Base-by-base conservation (phyloP, 306 rosid species). In the Betula pendula region DNA sequence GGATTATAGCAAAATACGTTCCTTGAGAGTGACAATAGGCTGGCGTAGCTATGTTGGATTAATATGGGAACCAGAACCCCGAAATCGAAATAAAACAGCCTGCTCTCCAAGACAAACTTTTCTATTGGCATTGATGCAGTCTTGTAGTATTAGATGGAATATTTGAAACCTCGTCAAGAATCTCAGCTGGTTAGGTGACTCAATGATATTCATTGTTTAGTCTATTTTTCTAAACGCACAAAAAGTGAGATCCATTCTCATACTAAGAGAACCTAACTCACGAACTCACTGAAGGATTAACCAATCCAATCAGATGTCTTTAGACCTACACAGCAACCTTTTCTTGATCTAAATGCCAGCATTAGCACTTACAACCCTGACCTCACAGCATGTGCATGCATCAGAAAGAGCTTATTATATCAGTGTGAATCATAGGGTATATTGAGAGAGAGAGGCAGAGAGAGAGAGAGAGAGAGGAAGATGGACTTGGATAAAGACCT, bases 401-500 rank as follows among this genome's bases (percentile, higher is more conserved):
- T 60, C 40, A 60, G 33, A 4, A 0, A 56, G 63, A 60, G n/a
- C 68, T 60, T 2, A 13, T 12, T 60, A 14, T 6, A 15, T 31
- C 7, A 27, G 20, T 60, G 42, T 6, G 16, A 12, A 14, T 60
- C 38, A 31, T 14, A 29, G 27, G 35, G 3, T 16, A 12, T 8
- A 48, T 12, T 5, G 10, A 35, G 45, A n/a, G 67, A 27, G n/a
- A n/a, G n/a, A n/a, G n/a, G n/a, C n/a, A n/a, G n/a, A n/a, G n/a
- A n/a, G n/a, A n/a, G 49, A 42, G 62, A 10, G 17, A 67, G 35
- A 22, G 24, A 19, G 15, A 38, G 63, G 10, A 22, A 59, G 56
- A 38, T 35, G 50, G 29, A 35, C 15, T 31, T 63, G 0, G 50
- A 68, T 48, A 22, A 53, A 29, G 79, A 94, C 98, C 98, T 79